Percentiles rank a stretch among this genome's conserved stretches.
These are phyloP conservation scores for Triticum aestivum DNA, from an alignment of 176 grass and related monocot species.

Conservation along the genomic window DNA sequence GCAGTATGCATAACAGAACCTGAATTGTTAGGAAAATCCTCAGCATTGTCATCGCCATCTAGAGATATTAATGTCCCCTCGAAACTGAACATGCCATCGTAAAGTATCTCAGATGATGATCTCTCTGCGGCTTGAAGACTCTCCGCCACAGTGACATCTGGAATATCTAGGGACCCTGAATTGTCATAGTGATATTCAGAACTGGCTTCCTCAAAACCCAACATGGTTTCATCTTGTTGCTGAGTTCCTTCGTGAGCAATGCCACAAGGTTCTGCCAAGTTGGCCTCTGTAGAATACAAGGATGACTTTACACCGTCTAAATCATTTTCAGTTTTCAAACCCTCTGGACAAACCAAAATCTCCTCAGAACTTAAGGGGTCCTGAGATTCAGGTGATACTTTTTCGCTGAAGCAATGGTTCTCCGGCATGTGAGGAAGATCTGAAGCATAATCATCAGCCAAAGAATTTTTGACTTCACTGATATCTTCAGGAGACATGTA, in stretches of 20 bases:
- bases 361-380: neutral
- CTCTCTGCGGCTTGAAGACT: neutral
- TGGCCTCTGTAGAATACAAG: neutral
- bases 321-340: constrained; percentile 15
- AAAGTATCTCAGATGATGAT: neutral
- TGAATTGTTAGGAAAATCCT: constrained; percentile 11
- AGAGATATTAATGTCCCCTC: neutral
- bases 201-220: neutral
- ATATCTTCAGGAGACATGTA: neutral
- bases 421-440: neutral
- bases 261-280: neutral
- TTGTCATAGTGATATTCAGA: neutral
- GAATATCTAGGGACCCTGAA: constrained; percentile 15
- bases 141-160: neutral
- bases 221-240: constrained; percentile 9
- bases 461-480: neutral
- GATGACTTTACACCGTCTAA: neutral
- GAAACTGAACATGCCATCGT: neutral
- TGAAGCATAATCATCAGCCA: neutral
- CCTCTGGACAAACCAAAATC: neutral
- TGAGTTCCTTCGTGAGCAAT: constrained; percentile 6
- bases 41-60: neutral
- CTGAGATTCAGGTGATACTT: neutral
- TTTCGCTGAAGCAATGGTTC: neutral
- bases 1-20: neutral